phyloP scores from a whole-genome alignment of 169 alveolate genomes.

The Cryptosporidium meleagridis region DNA sequence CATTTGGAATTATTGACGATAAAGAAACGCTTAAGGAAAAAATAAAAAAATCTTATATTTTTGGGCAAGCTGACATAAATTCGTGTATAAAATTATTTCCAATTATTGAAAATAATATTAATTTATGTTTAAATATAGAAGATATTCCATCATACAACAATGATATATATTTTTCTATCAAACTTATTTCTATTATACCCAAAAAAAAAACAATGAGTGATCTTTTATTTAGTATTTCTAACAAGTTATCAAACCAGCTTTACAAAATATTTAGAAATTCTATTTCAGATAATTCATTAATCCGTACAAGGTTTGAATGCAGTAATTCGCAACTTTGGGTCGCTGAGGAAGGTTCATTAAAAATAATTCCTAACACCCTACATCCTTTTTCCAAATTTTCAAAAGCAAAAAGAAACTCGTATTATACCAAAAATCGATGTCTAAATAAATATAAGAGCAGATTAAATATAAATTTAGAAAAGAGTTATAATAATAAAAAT shows the following conservation, averaged over 20 bases:
- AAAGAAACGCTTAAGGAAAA: background rate
- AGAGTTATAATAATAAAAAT: background rate
- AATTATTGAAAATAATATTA: background rate
- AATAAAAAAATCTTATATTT: slow-evolving; percentile 19
- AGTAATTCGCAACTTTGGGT: slow-evolving; percentile 18
- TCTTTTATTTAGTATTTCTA: slow-evolving; percentile 20
- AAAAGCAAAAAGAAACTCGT: background rate
- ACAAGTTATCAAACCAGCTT: slow-evolving; percentile 24
- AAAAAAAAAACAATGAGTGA: background rate
- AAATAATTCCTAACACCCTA: background rate
- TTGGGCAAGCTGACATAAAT: slow-evolving; percentile 60
- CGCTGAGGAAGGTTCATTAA: slow-evolving; percentile 33
- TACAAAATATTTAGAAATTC: background rate
- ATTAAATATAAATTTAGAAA: background rate
- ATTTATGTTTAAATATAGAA: background rate
- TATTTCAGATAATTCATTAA: slow-evolving; percentile 4
- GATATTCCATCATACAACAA: background rate
- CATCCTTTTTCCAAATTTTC: slow-evolving; percentile 62
- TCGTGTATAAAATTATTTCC: slow-evolving; percentile 41
- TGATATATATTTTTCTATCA: slow-evolving; percentile 13
- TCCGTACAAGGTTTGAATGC: background rate
- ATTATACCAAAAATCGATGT: background rate
- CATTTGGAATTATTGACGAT: slow-evolving; percentile 33
- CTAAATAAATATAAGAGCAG: background rate
- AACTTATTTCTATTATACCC: slow-evolving; percentile 33